Base-by-base conservation (phyloP, 1,284 basidiomycete species). In the Phellopilus nigrolimitatus region DNA sequence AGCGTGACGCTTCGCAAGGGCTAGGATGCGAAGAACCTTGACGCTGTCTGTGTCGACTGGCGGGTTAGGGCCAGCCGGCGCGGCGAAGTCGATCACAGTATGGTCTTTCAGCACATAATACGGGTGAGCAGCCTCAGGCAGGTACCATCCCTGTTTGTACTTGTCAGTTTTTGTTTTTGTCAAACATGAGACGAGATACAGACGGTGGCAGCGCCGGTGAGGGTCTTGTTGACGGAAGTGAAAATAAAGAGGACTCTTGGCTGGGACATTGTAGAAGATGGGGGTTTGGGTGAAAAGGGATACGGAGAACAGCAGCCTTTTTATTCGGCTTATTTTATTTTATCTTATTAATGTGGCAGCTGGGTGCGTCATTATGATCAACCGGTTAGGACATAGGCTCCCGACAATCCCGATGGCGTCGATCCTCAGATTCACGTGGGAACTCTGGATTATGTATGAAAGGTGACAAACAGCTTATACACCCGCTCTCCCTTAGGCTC, bases 51-150 rank as follows among this genome's bases (percentile, higher is more conserved):
- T 67, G 65, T 91, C 88, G 39, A 92, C 59, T 0, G 88, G 87
- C 0, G 88, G 85, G 58, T 84, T 82, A 19, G 86, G 76, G 0
- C 88, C 88, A 5, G 66, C 70, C 15, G 87, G 87, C 1, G 85
- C 70, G 4, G 87, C 87, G 61, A 86, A 84, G 55, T 84, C 84
- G 61, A 92, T 79, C 21, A 68, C 63, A 61, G 91, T 79, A 19
- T 68, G 63, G 37, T 66, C 69, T 58, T 72, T 66, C 45, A 92
- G 73, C 51, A 78, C 66, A 62, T 86, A 86, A 71, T 88, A 91
- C 0, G 90, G 88, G 65, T 92, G 88, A 1, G 88, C 88, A 9
- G 84, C 85, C 65, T 89, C 84, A 12, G 84, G 80, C 22, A 84
- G 70, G 64, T 79, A 88, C 77, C 77, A 85, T 42, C 85, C 84